phyloP scores from a whole-genome alignment of 2,329 filamentous ascomycete genomes.

The Phaeosphaeria sp. region DNA sequence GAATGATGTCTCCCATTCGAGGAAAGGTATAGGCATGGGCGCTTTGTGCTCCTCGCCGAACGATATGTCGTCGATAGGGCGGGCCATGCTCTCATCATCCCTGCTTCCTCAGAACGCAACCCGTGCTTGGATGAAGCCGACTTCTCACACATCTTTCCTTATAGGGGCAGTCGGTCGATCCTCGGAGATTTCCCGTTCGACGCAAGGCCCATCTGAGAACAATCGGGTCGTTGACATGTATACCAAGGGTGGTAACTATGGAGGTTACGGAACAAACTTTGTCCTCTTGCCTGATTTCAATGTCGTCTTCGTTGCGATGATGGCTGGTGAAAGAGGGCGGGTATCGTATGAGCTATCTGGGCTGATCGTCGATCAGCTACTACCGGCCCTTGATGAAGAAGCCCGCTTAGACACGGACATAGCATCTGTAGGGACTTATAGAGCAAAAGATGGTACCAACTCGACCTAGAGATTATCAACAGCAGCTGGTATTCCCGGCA shows the following conservation, averaged over 20 bases:
- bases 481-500: slow-evolving; percentile 26
- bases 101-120: slow-evolving; percentile 45
- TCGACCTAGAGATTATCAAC: slow-evolving; percentile 35
- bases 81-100: slow-evolving; percentile 48
- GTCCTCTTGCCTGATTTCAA: slow-evolving; percentile 54
- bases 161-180: slow-evolving; percentile 45
- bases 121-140: slow-evolving; percentile 52
- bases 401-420: slow-evolving; percentile 32
- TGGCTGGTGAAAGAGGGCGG: slow-evolving; percentile 34
- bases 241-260: slow-evolving; percentile 53
- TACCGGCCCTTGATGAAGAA: slow-evolving; percentile 33
- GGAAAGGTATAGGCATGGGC: slow-evolving; percentile 32
- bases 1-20: background rate
- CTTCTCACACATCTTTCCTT: slow-evolving; percentile 45
- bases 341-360: slow-evolving; percentile 5
- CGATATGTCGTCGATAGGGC: slow-evolving; percentile 49
- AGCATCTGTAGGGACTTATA: slow-evolving; percentile 35
- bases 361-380: slow-evolving; percentile 15
- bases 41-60: slow-evolving; percentile 45
- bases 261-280: slow-evolving; percentile 49
- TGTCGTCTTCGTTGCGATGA: slow-evolving; percentile 50
- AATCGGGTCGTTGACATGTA: slow-evolving; percentile 44
- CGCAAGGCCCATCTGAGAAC: slow-evolving; percentile 2
- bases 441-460: slow-evolving; percentile 23
- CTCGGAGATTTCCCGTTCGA: slow-evolving; percentile 49